Base-by-base conservation (phyloP, 768 basidiomycete genomes). In the Kondoa malvinella region DNA sequence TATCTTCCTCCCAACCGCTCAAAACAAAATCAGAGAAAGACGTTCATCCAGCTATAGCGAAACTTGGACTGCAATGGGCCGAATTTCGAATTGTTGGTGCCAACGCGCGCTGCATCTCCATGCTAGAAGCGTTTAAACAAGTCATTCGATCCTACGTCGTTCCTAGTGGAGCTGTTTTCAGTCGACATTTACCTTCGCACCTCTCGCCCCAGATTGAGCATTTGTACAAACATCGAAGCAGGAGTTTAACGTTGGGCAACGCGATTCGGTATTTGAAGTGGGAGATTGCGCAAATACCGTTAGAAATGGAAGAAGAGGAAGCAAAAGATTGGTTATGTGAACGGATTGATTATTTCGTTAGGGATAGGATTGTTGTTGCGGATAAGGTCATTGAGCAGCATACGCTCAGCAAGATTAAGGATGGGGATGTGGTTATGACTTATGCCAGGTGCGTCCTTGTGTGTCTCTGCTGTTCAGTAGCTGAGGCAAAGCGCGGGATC, bases 201-300 rank as follows among this genome's bases (percentile, higher is more conserved):
- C 82, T 95, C 56, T 91, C 89, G 1, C 89, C 89, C 26, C 92
- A 95, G 81, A 94, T 95, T 72, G 86, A 86, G 21, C 86, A 92
- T 77, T 82, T 94, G 12, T 88, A 91, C 4, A 83, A 86, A 56
- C 88, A 89, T 25, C 82, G 92, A 63, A 88, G 90, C 0, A 87
- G 92, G 87, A 87, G 89, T 21, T 85, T 90, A 26, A 88, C 89
- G 29, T 91, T 92, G 88, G 90, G 92, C 0, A 94, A 92, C 75
- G 89, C 92, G 0, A 89, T 91, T 72, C 83, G 92, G 68, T 87
- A 92, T 76, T 81, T 99, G 73, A 99, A 99, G 79, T 80, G 94
- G 67, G 91, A 97, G 74, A 95, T 99, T 74, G 92, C 89, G 74
- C 83, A 83, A 56, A 84, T 91, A 56, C 89, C 92, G 73, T 90